Conservation (phyloP, 345 rosid genomes). For the Eucalyptus leucophloia region DNA sequence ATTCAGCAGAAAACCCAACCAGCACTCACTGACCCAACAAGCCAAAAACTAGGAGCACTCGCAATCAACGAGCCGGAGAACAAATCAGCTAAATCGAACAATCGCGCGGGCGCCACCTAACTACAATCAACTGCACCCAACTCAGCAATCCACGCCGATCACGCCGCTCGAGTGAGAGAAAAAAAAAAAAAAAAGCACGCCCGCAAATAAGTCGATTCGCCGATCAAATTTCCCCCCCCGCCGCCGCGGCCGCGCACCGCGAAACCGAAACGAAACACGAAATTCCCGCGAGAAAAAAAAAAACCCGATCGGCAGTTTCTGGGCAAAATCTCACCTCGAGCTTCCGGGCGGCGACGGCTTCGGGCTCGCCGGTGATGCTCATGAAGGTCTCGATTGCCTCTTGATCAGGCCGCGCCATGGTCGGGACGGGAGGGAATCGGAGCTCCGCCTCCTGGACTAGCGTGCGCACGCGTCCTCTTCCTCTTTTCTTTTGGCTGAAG, state of each 20-base stretch:
- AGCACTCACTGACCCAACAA: neutral
- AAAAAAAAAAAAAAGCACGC: neutral
- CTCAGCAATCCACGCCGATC: neutral
- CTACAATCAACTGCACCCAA: neutral
- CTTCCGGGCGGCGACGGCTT: slow-evolving; percentile 51
- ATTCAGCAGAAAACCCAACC: neutral
- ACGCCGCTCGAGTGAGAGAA: neutral
- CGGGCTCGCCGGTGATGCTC: slow-evolving; percentile 76
- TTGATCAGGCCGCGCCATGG: slow-evolving; percentile 69
- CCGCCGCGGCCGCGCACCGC: neutral
- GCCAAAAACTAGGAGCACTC: neutral
- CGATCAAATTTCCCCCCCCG: neutral
- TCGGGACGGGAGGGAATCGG: neutral
- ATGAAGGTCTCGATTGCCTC: slow-evolving; percentile 79
- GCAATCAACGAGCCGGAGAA: neutral
- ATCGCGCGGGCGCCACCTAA: neutral
- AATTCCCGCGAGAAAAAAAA: neutral
- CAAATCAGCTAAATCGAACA: neutral
- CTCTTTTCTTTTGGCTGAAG: neutral
- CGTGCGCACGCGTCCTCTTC: neutral
- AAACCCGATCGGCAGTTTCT: neutral
- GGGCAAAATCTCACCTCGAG: slow-evolving; percentile 40
- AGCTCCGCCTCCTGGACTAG: neutral
- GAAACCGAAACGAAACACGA: neutral
- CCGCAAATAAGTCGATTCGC: neutral